Evolutionary conservation across 768 basidiomycete genomes (phyloP), one percentile per base, ranked within the genome.

Genomic region (Boletus coccyginus): DNA sequence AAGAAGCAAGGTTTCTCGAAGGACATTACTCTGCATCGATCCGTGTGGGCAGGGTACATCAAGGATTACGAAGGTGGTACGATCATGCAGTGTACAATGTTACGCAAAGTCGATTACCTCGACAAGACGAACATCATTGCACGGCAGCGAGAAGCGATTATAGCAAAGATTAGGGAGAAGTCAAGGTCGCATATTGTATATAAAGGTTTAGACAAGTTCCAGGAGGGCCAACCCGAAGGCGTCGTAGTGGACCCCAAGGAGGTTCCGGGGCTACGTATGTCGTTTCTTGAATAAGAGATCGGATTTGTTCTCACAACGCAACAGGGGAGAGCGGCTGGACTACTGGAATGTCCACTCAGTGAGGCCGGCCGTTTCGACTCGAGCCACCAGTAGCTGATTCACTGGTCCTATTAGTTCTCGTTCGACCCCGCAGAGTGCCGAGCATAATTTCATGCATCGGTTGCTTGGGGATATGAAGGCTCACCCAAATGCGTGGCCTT

Each of bases 21-120:
- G 71, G 95, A 98, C 55, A 96, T 99, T 58, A 88, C 90, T 1
- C 81, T 97, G n/a, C 88, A 88, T 57, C 83, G 95, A 43, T 85
- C 90, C 2, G 79, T 88, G 9, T 99, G 97, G 97, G 95, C 96
- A 0, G 97, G 95, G 12, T 98, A 99, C 72, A 98, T 99, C 84
- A 99, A 98, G 71, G 97, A 99, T 70, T 99, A 99, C 73, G 97
- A 99, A 72, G 96, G 96, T 40, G 95, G 93, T 17, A 99, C 96
- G 44, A 94, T 98, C 75, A 98, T 99, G 95, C 92, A 95, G 71
- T 99, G 97, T 67, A 88, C 88, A 7, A 88, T 99, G 91, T 73
- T 99, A n/a, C 85, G 82, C 50, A 92, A 91, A 68, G 85, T 98
- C 59, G 85, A 94, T 67, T 99, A 98, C 66, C 79, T 95, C 57